Base-by-base conservation (phyloP, 2,329 filamentous ascomycete species). In the Penicillium brasilianum region DNA sequence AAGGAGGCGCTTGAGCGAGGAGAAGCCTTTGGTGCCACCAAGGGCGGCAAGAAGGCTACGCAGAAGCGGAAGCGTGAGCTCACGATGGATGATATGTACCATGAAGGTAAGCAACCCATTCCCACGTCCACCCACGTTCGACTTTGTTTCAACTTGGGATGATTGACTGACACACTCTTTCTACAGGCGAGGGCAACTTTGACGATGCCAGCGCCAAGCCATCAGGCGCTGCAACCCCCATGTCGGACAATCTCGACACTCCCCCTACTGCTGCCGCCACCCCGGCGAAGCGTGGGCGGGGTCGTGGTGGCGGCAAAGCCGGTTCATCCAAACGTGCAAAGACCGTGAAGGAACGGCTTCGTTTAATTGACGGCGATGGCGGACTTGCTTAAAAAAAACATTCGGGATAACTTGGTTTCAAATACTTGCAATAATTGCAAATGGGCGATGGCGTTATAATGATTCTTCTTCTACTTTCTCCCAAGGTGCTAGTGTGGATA, bases 11-110 rank as follows among this genome's bases (percentile, higher is more conserved):
- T 91, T 14, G 87, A 87, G 62, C 84, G 85, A 46, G 90, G 86
- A 64, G 90, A 91, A 63, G 87, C 79, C 37, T 86, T 84, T 76
- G 81, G 81, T 62, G 81, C 81, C 64, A 79, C 78, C 50, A 90
- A 88, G 79, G 87, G 85, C 60, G 85, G 84, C 62, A 83, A 81
- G 67, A 90, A 88, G 79, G 77, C 81, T 44, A 78, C 78, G n/a
- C 77, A 77, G 53, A 94, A 90, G 70, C 84, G 82, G 76, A 78
- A 79, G 77, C 77, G 77, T 57, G 86, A 88, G 75, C 80, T 88
- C 65, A 88, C 84, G 72, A 81, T 98, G 78, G 95, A 98, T 76
- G 94, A 97, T 74, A 93, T 99, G 91, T 99, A 99, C 80, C 95
- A 99, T 76, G 95, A 99, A 85, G 95, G 95, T 97, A 77, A 88